Evolutionary conservation across 108 stramenopile genomes (phyloP).

Genomic region (Fragilaria crotonensis): DNA sequence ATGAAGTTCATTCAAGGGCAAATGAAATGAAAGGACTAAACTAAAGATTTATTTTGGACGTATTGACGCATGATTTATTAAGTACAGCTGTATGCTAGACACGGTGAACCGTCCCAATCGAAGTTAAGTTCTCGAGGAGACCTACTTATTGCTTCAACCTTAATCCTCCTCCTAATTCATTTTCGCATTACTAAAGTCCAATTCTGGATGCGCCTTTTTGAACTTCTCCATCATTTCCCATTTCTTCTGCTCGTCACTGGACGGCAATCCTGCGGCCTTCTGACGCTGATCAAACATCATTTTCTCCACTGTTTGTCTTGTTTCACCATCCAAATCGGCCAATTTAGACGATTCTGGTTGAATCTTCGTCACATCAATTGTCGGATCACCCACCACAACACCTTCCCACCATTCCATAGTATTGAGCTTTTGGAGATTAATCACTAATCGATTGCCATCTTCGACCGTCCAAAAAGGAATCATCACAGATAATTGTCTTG

Average conservation of each 20-base stretch:
- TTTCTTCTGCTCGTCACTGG: slow-evolving; percentile 94
- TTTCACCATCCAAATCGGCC: slow-evolving; percentile 95
- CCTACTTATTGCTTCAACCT: no score
- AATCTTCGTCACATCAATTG: slow-evolving; percentile 94
- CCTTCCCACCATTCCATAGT: slow-evolving; percentile 99
- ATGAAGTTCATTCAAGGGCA: slow-evolving; percentile 64
- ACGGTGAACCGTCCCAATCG: no score
- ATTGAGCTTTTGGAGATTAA: slow-evolving; percentile 88
- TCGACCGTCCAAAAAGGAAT: slow-evolving; percentile 99
- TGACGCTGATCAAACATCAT: slow-evolving; percentile 99
- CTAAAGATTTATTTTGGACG: no score
- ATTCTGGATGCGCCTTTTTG: slow-evolving; percentile 94
- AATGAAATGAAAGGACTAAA: slow-evolving; percentile 47
- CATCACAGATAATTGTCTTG: slow-evolving; percentile 90
- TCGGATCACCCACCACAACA: slow-evolving; percentile 83
- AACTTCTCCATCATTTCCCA: slow-evolving; percentile 90
- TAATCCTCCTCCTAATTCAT: slow-evolving; percentile 67
- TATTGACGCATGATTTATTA: no score
- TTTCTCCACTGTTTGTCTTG: slow-evolving; percentile 98
- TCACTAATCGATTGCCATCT: slow-evolving; percentile 76
- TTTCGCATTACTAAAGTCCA: slow-evolving; percentile 96
- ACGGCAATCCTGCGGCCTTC: slow-evolving; percentile 94
- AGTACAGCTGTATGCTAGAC: no score
- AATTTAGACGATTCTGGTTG: slow-evolving; percentile 96
- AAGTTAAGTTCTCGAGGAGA: no score